Evolutionary conservation across 23 red algal genomes (phyloP), one percentile per base, ranked within the genome.

Genomic region (Gracilaria gracilis): DNA sequence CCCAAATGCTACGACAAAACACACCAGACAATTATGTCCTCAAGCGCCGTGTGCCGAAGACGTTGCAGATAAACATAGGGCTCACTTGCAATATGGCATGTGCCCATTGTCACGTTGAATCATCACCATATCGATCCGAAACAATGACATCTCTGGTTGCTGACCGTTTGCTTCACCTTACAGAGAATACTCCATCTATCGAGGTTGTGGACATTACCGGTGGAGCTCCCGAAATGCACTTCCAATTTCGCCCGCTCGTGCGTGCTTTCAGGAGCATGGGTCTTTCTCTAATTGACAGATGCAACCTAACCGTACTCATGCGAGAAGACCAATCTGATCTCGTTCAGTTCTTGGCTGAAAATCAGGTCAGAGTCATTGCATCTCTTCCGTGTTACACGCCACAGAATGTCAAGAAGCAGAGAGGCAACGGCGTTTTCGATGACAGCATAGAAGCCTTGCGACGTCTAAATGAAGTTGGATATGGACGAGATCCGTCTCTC

Each of bases 31-130:
- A 21, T n/a, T 73, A 57, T 81, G 44, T 61, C 25, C 66, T 97
- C 31, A 39, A 24, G 24, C 88, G 93, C 12, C 42, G 54, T 64
- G 33, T 28, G 40, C 74, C 93, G 6, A 61, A 75, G 24, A 99
- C 97, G 20, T 80, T 99, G 61, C 97, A 99, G 62, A 72, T 99
- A 25, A 99, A 99, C 79, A 91, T 99, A 42, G 97, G 97, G 17
- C 91, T 99, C 32, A 95, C 93, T 32, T 99, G 97, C 87, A 99
- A 96, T 78, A 79, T 93, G 70, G 97, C 97, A 16, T 99, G 97
- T 74, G 54, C 28, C 21, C 97, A 99, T 82, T 99, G 97, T 57
- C 97, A 99, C 77, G 97, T 99, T n/a, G 97, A 89, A 85, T 99
- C 97, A 35, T 96, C 94, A 48, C 97, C 97, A 27, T 46, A 70